These are phyloP conservation scores for Cladosporium cucumerinum DNA, from an alignment of 2,329 filamentous ascomycete species.

Conservation along the genomic window DNA sequence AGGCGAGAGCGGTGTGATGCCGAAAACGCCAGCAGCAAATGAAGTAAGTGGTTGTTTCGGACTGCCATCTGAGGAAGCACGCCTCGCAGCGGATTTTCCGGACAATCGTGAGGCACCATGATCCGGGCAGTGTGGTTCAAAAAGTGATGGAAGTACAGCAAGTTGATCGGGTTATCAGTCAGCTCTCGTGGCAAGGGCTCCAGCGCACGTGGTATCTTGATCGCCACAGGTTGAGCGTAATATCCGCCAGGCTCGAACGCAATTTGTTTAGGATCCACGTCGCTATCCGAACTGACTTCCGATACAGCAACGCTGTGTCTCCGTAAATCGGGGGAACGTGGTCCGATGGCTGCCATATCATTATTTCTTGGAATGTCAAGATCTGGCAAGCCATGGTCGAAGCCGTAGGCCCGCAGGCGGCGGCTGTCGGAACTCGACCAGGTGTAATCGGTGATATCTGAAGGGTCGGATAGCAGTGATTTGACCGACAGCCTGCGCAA, in stretches of 20 bases:
- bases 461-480: conserved; percentile 58
- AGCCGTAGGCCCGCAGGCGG: conserved; percentile 56
- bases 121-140: conserved; percentile 75
- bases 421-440: conserved; percentile 20
- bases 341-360: conserved; percentile 61
- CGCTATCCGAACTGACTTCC: conserved; percentile 28
- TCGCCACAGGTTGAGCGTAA: conserved; percentile 65
- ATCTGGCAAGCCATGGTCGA: conserved; percentile 68
- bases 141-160: conserved; percentile 72
- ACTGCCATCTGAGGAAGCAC: conserved; percentile 66
- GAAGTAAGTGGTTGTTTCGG: conserved; percentile 67
- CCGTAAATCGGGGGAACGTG: conserved; percentile 32
- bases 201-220: conserved; percentile 58
- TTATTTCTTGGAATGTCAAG: conserved; percentile 68
- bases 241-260: conserved; percentile 62
- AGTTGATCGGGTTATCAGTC: conserved; percentile 72
- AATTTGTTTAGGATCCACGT: conserved; percentile 37
- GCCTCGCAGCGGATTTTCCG: conserved; percentile 58
- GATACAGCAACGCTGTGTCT: conserved; percentile 32
- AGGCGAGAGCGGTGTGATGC: conserved; percentile 78
- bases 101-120: conserved; percentile 60
- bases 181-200: conserved; percentile 57
- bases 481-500: conserved; percentile 60
- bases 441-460: conserved; percentile 29
- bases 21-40: conserved; percentile 75